Evolutionary conservation across 345 rosid genomes (phyloP).

Genomic region (Sonneratia caseolaris): DNA sequence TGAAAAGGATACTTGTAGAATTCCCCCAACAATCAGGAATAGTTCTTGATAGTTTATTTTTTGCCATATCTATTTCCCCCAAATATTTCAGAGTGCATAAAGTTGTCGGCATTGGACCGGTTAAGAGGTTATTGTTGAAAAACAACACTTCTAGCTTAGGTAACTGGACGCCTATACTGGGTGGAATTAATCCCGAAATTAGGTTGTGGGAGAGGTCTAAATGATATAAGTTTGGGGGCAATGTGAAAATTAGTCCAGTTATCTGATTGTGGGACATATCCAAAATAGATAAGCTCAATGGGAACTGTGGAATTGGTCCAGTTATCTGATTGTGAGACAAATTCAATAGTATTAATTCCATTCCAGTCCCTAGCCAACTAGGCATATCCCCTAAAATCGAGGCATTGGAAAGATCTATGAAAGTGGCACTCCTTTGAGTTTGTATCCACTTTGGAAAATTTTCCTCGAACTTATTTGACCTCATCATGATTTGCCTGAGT

Average conservation of each 20-base stretch:
- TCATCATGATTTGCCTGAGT: not conserved
- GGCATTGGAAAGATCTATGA: not conserved
- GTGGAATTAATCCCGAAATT: not conserved
- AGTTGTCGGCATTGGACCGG: conserved; percentile 1
- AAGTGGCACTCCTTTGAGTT: not conserved
- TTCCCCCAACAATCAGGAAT: conserved; percentile 9
- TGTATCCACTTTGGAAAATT: not conserved
- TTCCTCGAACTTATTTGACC: not conserved
- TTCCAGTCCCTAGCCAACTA: not conserved
- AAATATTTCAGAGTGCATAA: not conserved
- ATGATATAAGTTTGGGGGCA: not conserved
- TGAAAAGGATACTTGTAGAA: not conserved
- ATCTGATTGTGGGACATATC: not conserved
- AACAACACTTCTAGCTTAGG: not conserved
- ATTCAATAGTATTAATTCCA: not conserved
- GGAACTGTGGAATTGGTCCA: not conserved
- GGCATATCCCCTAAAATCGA: not conserved
- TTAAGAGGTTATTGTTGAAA: not conserved
- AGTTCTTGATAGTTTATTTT: conserved; percentile 2
- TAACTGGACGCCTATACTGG: not conserved
- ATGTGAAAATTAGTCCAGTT: not conserved
- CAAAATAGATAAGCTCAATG: fast-evolving
- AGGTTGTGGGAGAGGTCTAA: not conserved
- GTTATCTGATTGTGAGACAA: not conserved
- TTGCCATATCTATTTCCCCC: not conserved